Evolutionary conservation across 2,329 filamentous ascomycete species (phyloP).

Genomic region (Aspergillus fischeri): DNA sequence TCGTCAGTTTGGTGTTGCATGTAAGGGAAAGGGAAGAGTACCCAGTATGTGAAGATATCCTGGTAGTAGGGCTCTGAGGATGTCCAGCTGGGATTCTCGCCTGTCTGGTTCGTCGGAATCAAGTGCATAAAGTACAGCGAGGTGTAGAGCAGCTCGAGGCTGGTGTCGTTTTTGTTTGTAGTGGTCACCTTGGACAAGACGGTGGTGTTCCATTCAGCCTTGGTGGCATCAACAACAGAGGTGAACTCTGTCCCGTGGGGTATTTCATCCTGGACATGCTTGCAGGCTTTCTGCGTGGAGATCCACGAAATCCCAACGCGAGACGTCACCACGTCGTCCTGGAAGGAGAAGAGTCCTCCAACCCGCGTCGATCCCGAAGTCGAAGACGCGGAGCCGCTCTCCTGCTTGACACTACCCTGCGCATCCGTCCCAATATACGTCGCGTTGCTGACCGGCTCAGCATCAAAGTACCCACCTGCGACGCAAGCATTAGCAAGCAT

Average conservation of each 20-base stretch:
- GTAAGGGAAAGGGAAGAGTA: constrained; percentile 8
- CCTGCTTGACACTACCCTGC: constrained; percentile 25
- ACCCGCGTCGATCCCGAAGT: constrained; percentile 45
- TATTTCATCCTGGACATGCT: constrained; percentile 56
- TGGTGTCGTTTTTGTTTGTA: constrained; percentile 52
- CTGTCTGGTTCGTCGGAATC: constrained; percentile 66
- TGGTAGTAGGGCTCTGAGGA: constrained; percentile 66
- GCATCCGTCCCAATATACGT: constrained; percentile 25
- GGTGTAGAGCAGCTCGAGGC: constrained; percentile 60
- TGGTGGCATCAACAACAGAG: constrained; percentile 46
- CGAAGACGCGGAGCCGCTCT: constrained; percentile 29
- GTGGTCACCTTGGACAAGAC: constrained; percentile 63
- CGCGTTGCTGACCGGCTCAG: constrained; percentile 26
- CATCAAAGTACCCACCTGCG: constrained; percentile 58
- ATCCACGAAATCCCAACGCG: constrained; percentile 66
- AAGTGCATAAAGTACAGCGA: constrained; percentile 67
- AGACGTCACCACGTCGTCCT: constrained; percentile 46
- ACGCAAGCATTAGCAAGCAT: constrained; percentile 31
- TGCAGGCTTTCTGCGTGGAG: constrained; percentile 58
- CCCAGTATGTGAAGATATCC: constrained; percentile 68
- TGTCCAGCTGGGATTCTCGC: constrained; percentile 65
- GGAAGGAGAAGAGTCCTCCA: constrained; percentile 51
- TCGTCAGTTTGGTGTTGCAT: too few relatives aligned
- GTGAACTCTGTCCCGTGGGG: constrained; percentile 42
- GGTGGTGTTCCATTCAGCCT: constrained; percentile 56